phyloP scores from a whole-genome alignment of 345 rosid species.

The Brassica rapa region DNA sequence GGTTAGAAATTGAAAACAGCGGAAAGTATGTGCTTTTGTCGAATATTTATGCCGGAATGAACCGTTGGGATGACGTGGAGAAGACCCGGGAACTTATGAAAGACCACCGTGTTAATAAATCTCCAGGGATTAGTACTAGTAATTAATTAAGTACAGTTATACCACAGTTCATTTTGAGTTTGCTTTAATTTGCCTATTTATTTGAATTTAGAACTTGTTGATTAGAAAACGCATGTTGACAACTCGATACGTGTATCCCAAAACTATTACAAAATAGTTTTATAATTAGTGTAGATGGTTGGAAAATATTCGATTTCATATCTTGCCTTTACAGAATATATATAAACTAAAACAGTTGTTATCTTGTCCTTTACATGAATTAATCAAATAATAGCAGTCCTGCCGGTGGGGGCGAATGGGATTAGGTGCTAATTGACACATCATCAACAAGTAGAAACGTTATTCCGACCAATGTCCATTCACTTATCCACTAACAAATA shows the following conservation, averaged over 20 bases:
- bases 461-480: constrained; percentile 22
- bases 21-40: constrained; percentile 69
- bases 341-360: constrained; percentile 6
- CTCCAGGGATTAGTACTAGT: constrained; percentile 52
- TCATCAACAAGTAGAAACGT: constrained; percentile 8
- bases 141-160: not conserved
- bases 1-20: constrained; percentile 55
- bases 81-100: constrained; percentile 65
- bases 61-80: constrained; percentile 62
- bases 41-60: constrained; percentile 56
- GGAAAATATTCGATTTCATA: not conserved
- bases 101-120: constrained; percentile 48
- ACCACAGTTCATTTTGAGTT: not conserved
- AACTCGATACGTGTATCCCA: constrained; percentile 32
- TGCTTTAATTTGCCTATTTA: not conserved
- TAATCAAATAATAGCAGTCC: constrained; percentile 10
- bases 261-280: not conserved
- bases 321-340: constrained; percentile 19
- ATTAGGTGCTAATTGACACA: constrained; percentile 41
- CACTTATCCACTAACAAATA: constrained; percentile 32
- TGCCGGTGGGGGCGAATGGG: constrained; percentile 11
- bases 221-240: not conserved
- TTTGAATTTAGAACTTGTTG: not conserved
- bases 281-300: not conserved
- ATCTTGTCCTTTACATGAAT: not conserved